These are phyloP conservation scores for Teratosphaeriaceae sp. DNA, from an alignment of 2,329 filamentous ascomycete genomes.

Conservation along the genomic window DNA sequence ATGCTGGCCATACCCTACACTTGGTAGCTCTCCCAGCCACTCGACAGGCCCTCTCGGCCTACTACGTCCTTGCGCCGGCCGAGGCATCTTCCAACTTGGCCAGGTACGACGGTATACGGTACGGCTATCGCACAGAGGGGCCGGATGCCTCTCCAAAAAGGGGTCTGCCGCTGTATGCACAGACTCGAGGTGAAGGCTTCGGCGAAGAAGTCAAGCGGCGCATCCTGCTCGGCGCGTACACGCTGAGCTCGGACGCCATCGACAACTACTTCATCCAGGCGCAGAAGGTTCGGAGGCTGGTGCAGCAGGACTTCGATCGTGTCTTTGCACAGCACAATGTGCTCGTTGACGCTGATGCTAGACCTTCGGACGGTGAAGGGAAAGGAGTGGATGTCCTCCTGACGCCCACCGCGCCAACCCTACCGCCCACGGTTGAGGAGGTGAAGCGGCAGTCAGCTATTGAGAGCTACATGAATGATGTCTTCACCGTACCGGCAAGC, in stretches of 20 bases:
- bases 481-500: slow-evolving; percentile 92
- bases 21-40: slow-evolving; percentile 78
- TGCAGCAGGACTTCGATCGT: slow-evolving; percentile 78
- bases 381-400: slow-evolving; percentile 77
- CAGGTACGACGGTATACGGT: slow-evolving; percentile 95
- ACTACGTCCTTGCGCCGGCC: slow-evolving; percentile 91
- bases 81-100: slow-evolving; percentile 94
- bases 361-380: slow-evolving; percentile 34
- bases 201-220: slow-evolving; percentile 79
- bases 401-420: slow-evolving; percentile 76
- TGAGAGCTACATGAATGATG: slow-evolving; percentile 86
- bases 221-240: slow-evolving; percentile 85
- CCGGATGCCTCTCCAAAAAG: slow-evolving; percentile 41
- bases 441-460: slow-evolving; percentile 51
- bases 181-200: slow-evolving; percentile 66
- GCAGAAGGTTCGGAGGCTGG: slow-evolving; percentile 75
- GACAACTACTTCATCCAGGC: slow-evolving; percentile 97
- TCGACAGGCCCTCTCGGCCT: slow-evolving; percentile 77
- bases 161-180: slow-evolving; percentile 56
- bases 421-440: slow-evolving; percentile 59
- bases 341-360: slow-evolving; percentile 39
- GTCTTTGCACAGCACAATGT: slow-evolving; percentile 68
- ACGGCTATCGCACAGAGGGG: slow-evolving; percentile 56
- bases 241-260: slow-evolving; percentile 80
- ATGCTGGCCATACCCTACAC: slow-evolving; percentile 63